A percentile compares a stretch with the other conserved stretches of the same genome.
phyloP scores from a whole-genome alignment of 768 basidiomycete genomes.

The Filobasidium floriforme region DNA sequence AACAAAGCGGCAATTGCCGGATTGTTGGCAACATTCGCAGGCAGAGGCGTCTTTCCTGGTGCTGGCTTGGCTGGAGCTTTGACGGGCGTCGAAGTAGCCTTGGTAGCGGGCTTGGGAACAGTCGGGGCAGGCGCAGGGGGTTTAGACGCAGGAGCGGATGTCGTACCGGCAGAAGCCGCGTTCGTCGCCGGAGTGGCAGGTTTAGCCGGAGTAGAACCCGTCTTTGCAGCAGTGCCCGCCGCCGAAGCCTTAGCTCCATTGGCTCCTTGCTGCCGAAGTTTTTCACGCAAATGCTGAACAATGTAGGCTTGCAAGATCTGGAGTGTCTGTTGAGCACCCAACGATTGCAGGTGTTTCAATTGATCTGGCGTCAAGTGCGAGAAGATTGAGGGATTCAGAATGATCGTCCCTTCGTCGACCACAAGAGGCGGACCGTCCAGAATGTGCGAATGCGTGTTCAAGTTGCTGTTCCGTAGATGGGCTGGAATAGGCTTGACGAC shows the following conservation, averaged over 20 bases:
- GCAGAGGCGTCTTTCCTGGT: neutral
- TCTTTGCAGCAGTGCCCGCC: neutral
- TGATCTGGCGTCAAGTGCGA: slow-evolving; percentile 65
- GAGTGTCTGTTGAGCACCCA: slow-evolving; percentile 74
- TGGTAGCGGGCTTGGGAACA: neutral
- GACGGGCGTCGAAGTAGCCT: neutral
- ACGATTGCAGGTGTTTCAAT: slow-evolving; percentile 64
- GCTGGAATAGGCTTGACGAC: slow-evolving; percentile 59
- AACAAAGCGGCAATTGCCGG: slow-evolving; percentile 4
- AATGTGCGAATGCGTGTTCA: slow-evolving; percentile 20
- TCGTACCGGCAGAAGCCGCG: neutral
- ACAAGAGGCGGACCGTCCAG: slow-evolving; percentile 58
- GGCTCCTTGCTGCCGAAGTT: slow-evolving; percentile 51
- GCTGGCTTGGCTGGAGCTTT: slow-evolving; percentile 3
- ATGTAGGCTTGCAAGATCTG: slow-evolving; percentile 75
- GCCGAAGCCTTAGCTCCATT: neutral
- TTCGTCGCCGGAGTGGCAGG: neutral
- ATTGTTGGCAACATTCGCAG: slow-evolving; percentile 8
- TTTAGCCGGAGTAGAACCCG: neutral
- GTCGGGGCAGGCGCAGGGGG: neutral
- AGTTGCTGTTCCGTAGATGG: slow-evolving; percentile 17
- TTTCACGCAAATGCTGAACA: slow-evolving; percentile 74
- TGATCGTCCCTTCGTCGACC: slow-evolving; percentile 71
- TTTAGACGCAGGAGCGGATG: neutral
- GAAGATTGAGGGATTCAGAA: slow-evolving; percentile 79